phyloP scores from a whole-genome alignment of 2,329 filamentous ascomycete species.

The Penicillium sp. region DNA sequence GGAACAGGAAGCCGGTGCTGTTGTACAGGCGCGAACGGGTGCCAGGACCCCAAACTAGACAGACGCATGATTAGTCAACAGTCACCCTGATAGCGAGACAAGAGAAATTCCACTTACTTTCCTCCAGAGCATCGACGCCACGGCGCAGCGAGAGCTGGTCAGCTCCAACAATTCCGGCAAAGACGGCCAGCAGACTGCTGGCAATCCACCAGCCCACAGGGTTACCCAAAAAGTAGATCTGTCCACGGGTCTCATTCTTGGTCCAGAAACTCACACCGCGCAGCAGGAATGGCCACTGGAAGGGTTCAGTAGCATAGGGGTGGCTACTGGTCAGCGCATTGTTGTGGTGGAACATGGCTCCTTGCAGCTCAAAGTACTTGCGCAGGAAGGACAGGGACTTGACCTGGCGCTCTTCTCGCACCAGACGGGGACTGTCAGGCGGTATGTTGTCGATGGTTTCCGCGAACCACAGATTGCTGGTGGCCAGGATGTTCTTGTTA shows the following conservation, averaged over 20 bases:
- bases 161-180: slow-evolving; percentile 81
- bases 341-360: slow-evolving; percentile 99
- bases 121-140: slow-evolving; percentile 86
- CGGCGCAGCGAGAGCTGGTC: slow-evolving; percentile 91
- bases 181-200: slow-evolving; percentile 86
- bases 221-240: slow-evolving; percentile 98
- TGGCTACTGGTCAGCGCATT: slow-evolving; percentile 95
- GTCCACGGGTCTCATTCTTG: slow-evolving; percentile 84
- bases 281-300: slow-evolving; percentile 96
- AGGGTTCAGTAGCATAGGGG: slow-evolving; percentile 88
- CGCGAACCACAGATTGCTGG: slow-evolving; percentile 90
- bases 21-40: slow-evolving; percentile 94
- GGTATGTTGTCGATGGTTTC: slow-evolving; percentile 83
- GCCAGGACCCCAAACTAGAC: slow-evolving; percentile 51
- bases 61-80: slow-evolving; percentile 7
- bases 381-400: slow-evolving; percentile 81
- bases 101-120: slow-evolving; percentile 59
- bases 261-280: slow-evolving; percentile 99
- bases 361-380: slow-evolving; percentile 95
- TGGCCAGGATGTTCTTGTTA: slow-evolving; percentile 87
- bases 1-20: slow-evolving; percentile 97
- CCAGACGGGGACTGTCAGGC: slow-evolving; percentile 63
- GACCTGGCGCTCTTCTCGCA: slow-evolving; percentile 69
- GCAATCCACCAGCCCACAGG: slow-evolving; percentile 96
- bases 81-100: neutral